Conservation (phyloP, 768 basidiomycete species). For the Podaxis sp. region DNA sequence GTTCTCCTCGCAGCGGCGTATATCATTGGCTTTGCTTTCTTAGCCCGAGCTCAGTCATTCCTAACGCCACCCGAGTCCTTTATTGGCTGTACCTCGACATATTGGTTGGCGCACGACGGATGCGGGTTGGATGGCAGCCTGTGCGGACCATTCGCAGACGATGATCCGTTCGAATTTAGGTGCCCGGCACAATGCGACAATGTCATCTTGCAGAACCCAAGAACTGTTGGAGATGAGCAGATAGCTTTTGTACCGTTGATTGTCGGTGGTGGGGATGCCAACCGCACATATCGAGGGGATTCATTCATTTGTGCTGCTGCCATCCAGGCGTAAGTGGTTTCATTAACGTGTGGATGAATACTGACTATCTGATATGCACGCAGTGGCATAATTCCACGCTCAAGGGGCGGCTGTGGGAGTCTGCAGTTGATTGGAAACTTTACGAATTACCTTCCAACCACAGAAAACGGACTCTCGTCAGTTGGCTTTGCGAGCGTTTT, state of each 20-base stretch:
- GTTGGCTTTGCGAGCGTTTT: slow-evolving; percentile 75
- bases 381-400: slow-evolving; percentile 66
- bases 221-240: slow-evolving; percentile 67
- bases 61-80: slow-evolving; percentile 63
- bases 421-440: slow-evolving; percentile 72
- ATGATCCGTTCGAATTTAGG: slow-evolving; percentile 64
- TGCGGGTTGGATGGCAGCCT: slow-evolving; percentile 71
- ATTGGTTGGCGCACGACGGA: slow-evolving; percentile 66
- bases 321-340: slow-evolving; percentile 64
- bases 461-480: slow-evolving; percentile 63
- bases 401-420: slow-evolving; percentile 75
- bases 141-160: slow-evolving; percentile 65
- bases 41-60: slow-evolving; percentile 72
- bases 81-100: slow-evolving; percentile 67
- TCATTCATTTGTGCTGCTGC: slow-evolving; percentile 85
- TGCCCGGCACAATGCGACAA: slow-evolving; percentile 73
- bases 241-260: slow-evolving; percentile 72
- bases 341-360: slow-evolving; percentile 13
- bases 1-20: slow-evolving; percentile 56
- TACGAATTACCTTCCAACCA: slow-evolving; percentile 61
- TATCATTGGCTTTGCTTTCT: slow-evolving; percentile 72
- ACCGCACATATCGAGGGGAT: slow-evolving; percentile 78
- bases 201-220: slow-evolving; percentile 69
- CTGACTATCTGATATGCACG: slow-evolving; percentile 1
- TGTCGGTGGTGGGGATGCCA: slow-evolving; percentile 80